These are phyloP conservation scores for Zymoseptoria passerinii DNA, from an alignment of 2,329 filamentous ascomycete genomes.

Conservation along the genomic window DNA sequence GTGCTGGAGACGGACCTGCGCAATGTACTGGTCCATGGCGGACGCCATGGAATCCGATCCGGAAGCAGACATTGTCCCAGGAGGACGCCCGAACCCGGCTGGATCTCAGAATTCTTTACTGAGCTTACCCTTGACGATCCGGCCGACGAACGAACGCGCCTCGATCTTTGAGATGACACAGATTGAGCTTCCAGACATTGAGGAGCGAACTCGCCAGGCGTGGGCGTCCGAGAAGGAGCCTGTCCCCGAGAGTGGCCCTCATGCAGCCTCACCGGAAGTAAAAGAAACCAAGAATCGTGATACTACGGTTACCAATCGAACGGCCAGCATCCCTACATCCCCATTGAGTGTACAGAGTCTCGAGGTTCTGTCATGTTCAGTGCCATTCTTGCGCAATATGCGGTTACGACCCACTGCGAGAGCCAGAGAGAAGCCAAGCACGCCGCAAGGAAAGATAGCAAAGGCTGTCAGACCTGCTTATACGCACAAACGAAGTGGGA, in stretches of 20 bases:
- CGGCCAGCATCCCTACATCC: conserved; percentile 34
- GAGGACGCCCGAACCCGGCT: conserved; percentile 43
- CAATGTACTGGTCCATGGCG: conserved; percentile 75
- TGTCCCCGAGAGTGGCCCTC: neutral
- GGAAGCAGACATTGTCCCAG: conserved; percentile 63
- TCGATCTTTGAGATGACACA: conserved; percentile 20
- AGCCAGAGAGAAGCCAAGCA: conserved; percentile 4
- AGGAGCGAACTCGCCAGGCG: neutral
- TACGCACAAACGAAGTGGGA: conserved; percentile 74
- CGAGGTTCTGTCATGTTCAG: conserved; percentile 52
- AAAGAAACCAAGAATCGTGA: neutral
- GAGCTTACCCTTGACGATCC: conserved; percentile 17
- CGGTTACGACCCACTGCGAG: conserved; percentile 14
- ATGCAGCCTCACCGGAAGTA: neutral
- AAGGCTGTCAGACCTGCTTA: conserved; percentile 30
- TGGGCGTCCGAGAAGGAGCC: neutral
- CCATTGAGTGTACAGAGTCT: conserved; percentile 45
- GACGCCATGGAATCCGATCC: conserved; percentile 49
- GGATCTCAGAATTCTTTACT: conserved; percentile 8
- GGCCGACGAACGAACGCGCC: conserved; percentile 14
- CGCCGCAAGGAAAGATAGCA: conserved; percentile 2
- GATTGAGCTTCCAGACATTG: conserved; percentile 12
- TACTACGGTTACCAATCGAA: conserved; percentile 15
- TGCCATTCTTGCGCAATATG: conserved; percentile 36
- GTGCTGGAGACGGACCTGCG: conserved; percentile 89